Evolutionary conservation across 116 monocot genomes (phyloP).

Genomic region (Papilionanthe hybrid): DNA sequence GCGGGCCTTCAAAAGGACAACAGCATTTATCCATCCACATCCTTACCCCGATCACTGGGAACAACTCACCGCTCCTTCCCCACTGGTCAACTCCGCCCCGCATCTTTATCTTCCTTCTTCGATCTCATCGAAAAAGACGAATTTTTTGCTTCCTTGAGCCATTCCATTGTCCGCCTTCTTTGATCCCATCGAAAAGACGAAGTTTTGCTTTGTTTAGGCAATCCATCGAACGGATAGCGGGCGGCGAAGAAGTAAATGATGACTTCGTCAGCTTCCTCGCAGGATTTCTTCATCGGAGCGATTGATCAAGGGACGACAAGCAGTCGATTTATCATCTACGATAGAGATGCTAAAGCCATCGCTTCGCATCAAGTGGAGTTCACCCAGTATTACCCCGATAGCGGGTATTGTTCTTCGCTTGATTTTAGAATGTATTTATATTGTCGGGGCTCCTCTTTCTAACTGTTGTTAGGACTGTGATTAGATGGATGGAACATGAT

Average conservation of each 20-base stretch:
- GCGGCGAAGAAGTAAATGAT: slow-evolving; percentile 13
- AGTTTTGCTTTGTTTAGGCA: neutral
- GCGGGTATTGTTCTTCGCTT: slow-evolving; percentile 36
- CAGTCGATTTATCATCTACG: slow-evolving; percentile 88
- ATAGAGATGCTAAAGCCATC: slow-evolving; percentile 43
- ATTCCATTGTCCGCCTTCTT: neutral
- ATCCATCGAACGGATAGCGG: neutral
- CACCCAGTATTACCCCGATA: slow-evolving; percentile 89
- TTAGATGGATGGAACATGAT: slow-evolving; percentile 96
- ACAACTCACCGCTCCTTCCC: neutral
- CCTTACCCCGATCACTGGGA: neutral
- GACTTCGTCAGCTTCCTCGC: slow-evolving; percentile 50
- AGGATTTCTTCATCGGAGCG: slow-evolving; percentile 54
- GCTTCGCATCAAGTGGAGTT: slow-evolving; percentile 92
- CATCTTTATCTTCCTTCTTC: neutral
- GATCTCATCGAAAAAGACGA: too few species aligned
- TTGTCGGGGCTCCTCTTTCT: neutral
- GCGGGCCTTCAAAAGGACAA: too few species aligned
- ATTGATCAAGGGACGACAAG: slow-evolving; percentile 97
- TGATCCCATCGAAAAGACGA: neutral
- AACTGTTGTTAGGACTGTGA: neutral
- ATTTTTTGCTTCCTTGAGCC: too few species aligned
- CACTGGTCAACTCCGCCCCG: neutral
- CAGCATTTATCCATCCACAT: neutral
- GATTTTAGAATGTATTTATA: neutral